These are phyloP conservation scores for Chlamydomonas sphaeroides DNA, from an alignment of 139 green algal species.

Conservation along the genomic window DNA sequence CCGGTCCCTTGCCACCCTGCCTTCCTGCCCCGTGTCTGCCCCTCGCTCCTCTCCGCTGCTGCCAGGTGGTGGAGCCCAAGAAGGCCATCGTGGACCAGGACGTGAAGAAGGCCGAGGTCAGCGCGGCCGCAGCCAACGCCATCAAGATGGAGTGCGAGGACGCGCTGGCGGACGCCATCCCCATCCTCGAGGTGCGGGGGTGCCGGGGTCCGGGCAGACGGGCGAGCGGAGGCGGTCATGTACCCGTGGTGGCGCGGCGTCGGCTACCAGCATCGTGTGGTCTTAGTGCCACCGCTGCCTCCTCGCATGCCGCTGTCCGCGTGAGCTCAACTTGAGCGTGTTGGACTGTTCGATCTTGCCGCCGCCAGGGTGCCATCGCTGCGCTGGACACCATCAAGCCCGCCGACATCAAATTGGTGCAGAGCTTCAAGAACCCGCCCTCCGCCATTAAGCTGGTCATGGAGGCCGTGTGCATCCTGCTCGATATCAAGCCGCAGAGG, in stretches of 20 bases:
- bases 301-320: no score
- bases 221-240: no score
- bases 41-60: no score
- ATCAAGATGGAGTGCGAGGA: conserved; percentile 87
- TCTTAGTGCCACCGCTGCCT: no score
- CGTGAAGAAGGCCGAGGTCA: conserved; percentile 69
- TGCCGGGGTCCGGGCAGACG: no score
- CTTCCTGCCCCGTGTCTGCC: no score
- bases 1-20: no score
- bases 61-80: conserved; percentile 66
- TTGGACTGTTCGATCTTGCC: neutral
- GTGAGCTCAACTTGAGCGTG: no score
- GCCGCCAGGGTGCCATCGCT: conserved; percentile 35
- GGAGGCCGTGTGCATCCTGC: conserved; percentile 65
- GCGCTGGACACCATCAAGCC: conserved; percentile 89
- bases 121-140: conserved; percentile 69
- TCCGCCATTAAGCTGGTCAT: conserved; percentile 80
- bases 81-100: conserved; percentile 73
- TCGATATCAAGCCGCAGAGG: conserved; percentile 55
- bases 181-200: conserved; percentile 43
- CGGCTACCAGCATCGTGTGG: no score
- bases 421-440: conserved; percentile 79
- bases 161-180: conserved; percentile 72
- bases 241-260: no score
- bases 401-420: conserved; percentile 78